Percentiles rank a stretch among this genome's conserved stretches.
Conservation (phyloP, 2,329 filamentous ascomycete genomes). For the Mycosphaerella sp. region DNA sequence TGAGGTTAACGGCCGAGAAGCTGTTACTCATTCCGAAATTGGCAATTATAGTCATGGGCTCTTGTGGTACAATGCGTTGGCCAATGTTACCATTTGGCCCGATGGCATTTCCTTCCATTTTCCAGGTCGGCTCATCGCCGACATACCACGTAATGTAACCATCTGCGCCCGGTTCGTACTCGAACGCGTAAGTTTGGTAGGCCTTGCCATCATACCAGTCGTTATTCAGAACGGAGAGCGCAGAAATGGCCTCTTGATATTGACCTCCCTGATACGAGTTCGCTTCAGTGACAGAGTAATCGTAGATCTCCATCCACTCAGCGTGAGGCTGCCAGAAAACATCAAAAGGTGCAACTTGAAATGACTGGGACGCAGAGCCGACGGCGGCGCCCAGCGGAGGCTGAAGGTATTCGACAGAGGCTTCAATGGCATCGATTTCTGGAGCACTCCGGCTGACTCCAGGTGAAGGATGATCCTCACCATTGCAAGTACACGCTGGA, state of each 20-base stretch:
- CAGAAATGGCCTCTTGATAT: slow-evolving; percentile 59
- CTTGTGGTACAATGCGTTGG: slow-evolving; percentile 57
- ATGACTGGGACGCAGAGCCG: slow-evolving; percentile 58
- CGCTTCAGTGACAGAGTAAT: slow-evolving; percentile 51
- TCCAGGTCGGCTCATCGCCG: slow-evolving; percentile 59
- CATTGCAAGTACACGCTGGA: slow-evolving; percentile 60
- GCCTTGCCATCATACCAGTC: slow-evolving; percentile 60
- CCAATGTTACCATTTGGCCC: slow-evolving; percentile 66
- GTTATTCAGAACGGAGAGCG: slow-evolving; percentile 56
- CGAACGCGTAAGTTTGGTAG: slow-evolving; percentile 59
- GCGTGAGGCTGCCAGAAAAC: slow-evolving; percentile 57
- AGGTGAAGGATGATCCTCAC: slow-evolving; percentile 59
- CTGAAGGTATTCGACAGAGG: slow-evolving; percentile 52
- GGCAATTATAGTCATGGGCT: slow-evolving; percentile 61
- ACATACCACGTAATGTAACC: slow-evolving; percentile 66
- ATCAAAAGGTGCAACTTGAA: slow-evolving; percentile 64
- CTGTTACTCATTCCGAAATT: slow-evolving; percentile 66
- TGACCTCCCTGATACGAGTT: slow-evolving; percentile 57
- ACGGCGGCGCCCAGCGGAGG: slow-evolving; percentile 45
- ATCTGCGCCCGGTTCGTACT: slow-evolving; percentile 54
- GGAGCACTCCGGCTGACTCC: slow-evolving; percentile 61
- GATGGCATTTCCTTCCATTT: slow-evolving; percentile 53
- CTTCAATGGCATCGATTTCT: slow-evolving; percentile 68
- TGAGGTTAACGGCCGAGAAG: slow-evolving; percentile 57
- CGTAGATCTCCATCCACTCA: slow-evolving; percentile 61